A percentile compares a stretch with the other conserved stretches of the same genome.
phyloP scores from a whole-genome alignment of 2,329 filamentous ascomycete genomes.

The Lecanicillium sp. region DNA sequence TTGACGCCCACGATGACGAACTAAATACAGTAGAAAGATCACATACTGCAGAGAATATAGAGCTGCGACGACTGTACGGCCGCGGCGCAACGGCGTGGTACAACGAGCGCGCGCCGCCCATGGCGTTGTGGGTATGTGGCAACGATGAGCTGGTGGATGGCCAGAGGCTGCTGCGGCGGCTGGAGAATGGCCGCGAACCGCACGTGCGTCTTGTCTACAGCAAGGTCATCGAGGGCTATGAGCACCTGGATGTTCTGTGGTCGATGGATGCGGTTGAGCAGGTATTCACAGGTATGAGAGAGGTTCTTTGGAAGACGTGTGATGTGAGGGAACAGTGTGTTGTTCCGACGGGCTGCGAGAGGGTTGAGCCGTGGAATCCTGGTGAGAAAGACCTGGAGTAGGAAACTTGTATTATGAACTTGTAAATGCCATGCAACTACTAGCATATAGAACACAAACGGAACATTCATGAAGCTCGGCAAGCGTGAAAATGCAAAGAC shows the following conservation, averaged over 20 bases:
- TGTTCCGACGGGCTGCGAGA: constrained; percentile 56
- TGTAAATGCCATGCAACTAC: not conserved
- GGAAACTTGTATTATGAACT: not conserved
- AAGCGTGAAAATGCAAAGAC: too few species aligned
- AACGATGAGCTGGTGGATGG: constrained; percentile 82
- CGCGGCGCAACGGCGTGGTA: constrained; percentile 68
- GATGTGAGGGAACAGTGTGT: constrained; percentile 47
- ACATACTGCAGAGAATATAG: constrained; percentile 17
- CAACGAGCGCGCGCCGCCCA: constrained; percentile 65
- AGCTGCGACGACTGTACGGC: constrained; percentile 26
- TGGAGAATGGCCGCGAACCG: constrained; percentile 71
- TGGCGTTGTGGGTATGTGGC: constrained; percentile 83
- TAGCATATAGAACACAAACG: not conserved
- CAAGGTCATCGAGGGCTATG: constrained; percentile 78
- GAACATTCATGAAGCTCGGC: too few species aligned
- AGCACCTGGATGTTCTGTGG: constrained; percentile 94
- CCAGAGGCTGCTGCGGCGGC: constrained; percentile 59
- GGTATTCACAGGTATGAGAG: constrained; percentile 71
- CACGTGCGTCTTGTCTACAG: constrained; percentile 71
- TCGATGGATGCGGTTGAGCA: constrained; percentile 80
- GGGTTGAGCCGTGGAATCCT: constrained; percentile 30
- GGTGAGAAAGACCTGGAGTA: not conserved
- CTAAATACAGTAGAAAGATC: constrained; percentile 3
- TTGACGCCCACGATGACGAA: constrained; percentile 40
- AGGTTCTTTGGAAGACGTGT: constrained; percentile 78